A percentile compares a stretch with the other conserved stretches of the same genome.
Conservation (phyloP, 2,329 filamentous ascomycete species). For the Fusarium miscanthi region DNA sequence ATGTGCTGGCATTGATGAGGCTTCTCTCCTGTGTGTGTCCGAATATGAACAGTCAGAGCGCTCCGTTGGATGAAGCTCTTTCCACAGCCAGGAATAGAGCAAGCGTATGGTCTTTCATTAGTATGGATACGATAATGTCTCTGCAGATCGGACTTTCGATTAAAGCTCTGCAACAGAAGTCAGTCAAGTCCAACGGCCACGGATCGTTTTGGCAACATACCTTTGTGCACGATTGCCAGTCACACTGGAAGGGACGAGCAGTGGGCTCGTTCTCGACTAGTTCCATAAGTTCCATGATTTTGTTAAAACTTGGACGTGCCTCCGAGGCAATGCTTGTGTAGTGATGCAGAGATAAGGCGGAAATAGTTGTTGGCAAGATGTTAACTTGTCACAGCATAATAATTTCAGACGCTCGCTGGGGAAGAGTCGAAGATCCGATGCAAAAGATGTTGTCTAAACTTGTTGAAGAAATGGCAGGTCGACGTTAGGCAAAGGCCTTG, state of each 20-base stretch:
- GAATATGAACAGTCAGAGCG: slow-evolving; percentile 76
- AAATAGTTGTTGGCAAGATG: slow-evolving; percentile 6
- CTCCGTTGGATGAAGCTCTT: slow-evolving; percentile 79
- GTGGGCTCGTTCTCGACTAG: slow-evolving; percentile 72
- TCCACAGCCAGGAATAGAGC: slow-evolving; percentile 68
- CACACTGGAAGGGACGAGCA: slow-evolving; percentile 71
- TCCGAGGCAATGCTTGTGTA: neutral
- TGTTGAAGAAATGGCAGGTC: neutral
- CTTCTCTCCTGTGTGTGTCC: slow-evolving; percentile 78
- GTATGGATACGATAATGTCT: slow-evolving; percentile 79
- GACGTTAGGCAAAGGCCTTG: slow-evolving; percentile 1
- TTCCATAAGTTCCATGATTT: slow-evolving; percentile 70
- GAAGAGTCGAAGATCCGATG: slow-evolving; percentile 5
- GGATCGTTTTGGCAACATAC: slow-evolving; percentile 53
- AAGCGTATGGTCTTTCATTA: slow-evolving; percentile 75
- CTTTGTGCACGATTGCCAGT: slow-evolving; percentile 72
- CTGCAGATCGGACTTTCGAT: slow-evolving; percentile 77
- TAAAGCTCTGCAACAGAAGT: slow-evolving; percentile 68
- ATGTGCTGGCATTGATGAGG: slow-evolving; percentile 74
- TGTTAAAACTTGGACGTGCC: slow-evolving; percentile 1
- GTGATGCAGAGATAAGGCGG: neutral
- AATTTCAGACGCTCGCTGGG: neutral
- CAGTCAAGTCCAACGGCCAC: slow-evolving; percentile 1
- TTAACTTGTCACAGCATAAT: slow-evolving; percentile 30
- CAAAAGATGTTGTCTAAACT: neutral